Percentiles rank a stretch among this genome's conserved stretches.
Evolutionary conservation across 495 filamentous ascomycete genomes (phyloP).

Genomic region (Hypoxylon cercidicola): DNA sequence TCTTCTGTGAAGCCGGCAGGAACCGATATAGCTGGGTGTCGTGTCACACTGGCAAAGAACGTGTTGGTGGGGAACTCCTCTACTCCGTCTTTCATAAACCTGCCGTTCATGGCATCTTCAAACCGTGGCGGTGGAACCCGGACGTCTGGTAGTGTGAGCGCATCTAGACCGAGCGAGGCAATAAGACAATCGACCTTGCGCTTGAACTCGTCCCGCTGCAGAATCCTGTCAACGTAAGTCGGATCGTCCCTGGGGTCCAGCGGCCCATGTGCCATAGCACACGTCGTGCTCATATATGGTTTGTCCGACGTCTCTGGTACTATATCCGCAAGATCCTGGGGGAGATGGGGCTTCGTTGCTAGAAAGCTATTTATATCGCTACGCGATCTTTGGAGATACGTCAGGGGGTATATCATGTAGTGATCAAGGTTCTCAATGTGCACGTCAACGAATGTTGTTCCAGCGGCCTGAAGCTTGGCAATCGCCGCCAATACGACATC

Average conservation of each 20-base stretch:
- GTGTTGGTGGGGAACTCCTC: slow-evolving; percentile 45
- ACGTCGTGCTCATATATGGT: slow-evolving; percentile 30
- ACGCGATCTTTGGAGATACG: slow-evolving; percentile 40
- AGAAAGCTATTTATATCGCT: slow-evolving; percentile 52
- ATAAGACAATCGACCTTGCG: slow-evolving; percentile 40
- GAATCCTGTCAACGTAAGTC: slow-evolving; percentile 36
- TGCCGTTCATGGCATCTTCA: slow-evolving; percentile 30
- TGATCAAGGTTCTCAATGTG: slow-evolving; percentile 47
- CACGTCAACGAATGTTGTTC: slow-evolving; percentile 44
- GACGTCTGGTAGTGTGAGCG: slow-evolving; percentile 42
- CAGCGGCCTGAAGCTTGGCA: slow-evolving; percentile 24
- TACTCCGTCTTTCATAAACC: slow-evolving; percentile 26
- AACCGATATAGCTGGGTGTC: slow-evolving; percentile 42
- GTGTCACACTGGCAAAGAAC: slow-evolving; percentile 36
- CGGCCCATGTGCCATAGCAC: slow-evolving; percentile 28
- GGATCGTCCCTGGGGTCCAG: slow-evolving; percentile 35
- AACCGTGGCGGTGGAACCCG: slow-evolving; percentile 41
- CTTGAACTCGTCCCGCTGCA: slow-evolving; percentile 37
- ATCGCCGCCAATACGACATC: slow-evolving; percentile 42
- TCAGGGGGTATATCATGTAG: slow-evolving; percentile 38
- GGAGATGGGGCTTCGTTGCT: slow-evolving; percentile 38
- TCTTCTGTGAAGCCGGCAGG: slow-evolving; percentile 43
- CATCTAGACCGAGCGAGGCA: slow-evolving; percentile 38
- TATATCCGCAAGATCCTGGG: slow-evolving; percentile 29
- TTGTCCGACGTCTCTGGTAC: slow-evolving; percentile 26